Conservation (phyloP, 306 rosid genomes). For the Castanopsis chinensis region DNA sequence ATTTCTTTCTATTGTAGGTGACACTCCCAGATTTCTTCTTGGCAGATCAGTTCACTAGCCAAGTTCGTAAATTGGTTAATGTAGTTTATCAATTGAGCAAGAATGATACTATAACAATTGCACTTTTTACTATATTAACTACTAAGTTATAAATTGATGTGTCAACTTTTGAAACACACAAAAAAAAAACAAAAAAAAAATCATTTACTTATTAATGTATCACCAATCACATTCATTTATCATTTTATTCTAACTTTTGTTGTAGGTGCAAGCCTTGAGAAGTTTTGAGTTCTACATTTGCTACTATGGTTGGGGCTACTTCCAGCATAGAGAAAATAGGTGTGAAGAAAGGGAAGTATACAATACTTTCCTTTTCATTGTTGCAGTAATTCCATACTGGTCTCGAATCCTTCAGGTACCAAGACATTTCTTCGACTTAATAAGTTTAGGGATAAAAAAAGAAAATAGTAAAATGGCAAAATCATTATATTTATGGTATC, state of each 20-base stretch:
- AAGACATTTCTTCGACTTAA: background rate
- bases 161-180: too few species aligned
- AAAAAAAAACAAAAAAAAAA: too few species aligned
- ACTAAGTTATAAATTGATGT: too few species aligned
- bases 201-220: too few species aligned
- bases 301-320: conserved; percentile 70
- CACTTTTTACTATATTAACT: too few species aligned
- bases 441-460: too few species aligned
- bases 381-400: conserved; percentile 55
- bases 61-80: conserved; percentile 30
- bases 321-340: conserved; percentile 34
- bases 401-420: conserved; percentile 62
- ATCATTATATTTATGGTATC: too few species aligned
- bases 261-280: conserved; percentile 67
- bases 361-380: conserved; percentile 45
- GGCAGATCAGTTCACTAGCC: conserved; percentile 79
- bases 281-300: conserved; percentile 70
- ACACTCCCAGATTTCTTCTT: conserved; percentile 72
- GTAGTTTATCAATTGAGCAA: too few species aligned
- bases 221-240: too few species aligned
- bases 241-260: background rate
- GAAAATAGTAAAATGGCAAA: too few species aligned
- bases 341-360: conserved; percentile 34
- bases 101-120: too few species aligned
- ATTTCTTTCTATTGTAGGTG: conserved; percentile 38